Conservation (phyloP, 306 rosid genomes). For the Cyamopsis tetragonoloba region DNA sequence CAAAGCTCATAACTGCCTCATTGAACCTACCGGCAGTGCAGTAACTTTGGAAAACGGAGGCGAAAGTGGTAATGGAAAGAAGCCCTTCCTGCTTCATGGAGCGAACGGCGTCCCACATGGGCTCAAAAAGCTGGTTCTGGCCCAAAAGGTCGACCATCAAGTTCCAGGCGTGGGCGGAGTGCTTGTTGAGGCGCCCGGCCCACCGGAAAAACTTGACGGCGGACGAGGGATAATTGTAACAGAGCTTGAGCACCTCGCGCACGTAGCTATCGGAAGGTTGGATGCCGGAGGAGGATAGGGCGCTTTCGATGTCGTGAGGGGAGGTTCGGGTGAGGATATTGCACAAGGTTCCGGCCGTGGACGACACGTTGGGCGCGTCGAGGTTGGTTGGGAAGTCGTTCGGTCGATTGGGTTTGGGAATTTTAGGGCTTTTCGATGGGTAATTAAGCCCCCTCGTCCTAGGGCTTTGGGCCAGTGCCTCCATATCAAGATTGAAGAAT, state of each 20-base stretch:
- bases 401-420: slow-evolving; percentile 19
- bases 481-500: slow-evolving; percentile 23
- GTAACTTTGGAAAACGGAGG: slow-evolving; percentile 55
- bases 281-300: slow-evolving; percentile 47
- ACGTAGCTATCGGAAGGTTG: slow-evolving; percentile 39
- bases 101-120: slow-evolving; percentile 73
- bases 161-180: slow-evolving; percentile 54
- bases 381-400: slow-evolving; percentile 33
- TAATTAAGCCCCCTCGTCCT: slow-evolving; percentile 1
- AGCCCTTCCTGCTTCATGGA: slow-evolving; percentile 55
- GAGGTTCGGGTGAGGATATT: slow-evolving; percentile 51
- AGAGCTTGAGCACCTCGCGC: slow-evolving; percentile 46
- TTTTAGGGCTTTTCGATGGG: slow-evolving; percentile 33
- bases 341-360: slow-evolving; percentile 38
- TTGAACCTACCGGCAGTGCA: slow-evolving; percentile 43
- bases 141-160: slow-evolving; percentile 66
- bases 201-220: slow-evolving; percentile 74
- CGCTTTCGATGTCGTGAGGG: slow-evolving; percentile 40
- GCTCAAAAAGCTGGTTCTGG: slow-evolving; percentile 57
- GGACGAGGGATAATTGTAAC: slow-evolving; percentile 54
- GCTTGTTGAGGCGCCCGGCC: slow-evolving; percentile 47
- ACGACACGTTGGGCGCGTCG: slow-evolving; percentile 32
- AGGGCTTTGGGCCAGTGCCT: slow-evolving; percentile 43
- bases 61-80: slow-evolving; percentile 50
- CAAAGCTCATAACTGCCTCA: slow-evolving; percentile 63